These are phyloP conservation scores for Polyporus arcularius DNA, from an alignment of 768 basidiomycete species.

Conservation along the genomic window DNA sequence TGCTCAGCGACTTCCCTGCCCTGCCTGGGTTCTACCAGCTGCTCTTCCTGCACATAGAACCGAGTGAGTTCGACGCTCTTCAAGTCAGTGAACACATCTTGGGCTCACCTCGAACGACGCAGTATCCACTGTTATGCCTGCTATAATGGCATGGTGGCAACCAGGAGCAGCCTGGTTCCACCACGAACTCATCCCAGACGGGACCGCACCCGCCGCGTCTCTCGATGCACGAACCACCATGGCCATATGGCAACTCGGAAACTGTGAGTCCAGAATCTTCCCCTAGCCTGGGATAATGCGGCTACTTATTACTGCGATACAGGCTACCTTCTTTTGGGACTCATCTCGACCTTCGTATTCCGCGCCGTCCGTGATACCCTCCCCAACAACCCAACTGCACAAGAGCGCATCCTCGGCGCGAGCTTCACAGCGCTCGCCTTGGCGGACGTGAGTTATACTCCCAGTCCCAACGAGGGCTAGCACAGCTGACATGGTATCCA, in stretches of 20 bases:
- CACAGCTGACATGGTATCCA: slow-evolving; percentile 1
- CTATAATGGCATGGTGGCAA: slow-evolving; percentile 52
- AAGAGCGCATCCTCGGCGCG: slow-evolving; percentile 70
- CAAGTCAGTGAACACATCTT: too few species aligned
- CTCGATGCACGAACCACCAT: slow-evolving; percentile 54
- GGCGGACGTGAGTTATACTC: slow-evolving; percentile 58
- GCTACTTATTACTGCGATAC: neutral
- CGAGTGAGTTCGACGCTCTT: slow-evolving; percentile 37
- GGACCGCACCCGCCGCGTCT: slow-evolving; percentile 28
- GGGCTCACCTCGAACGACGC: too few species aligned
- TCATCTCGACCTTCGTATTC: slow-evolving; percentile 67
- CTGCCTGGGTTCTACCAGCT: slow-evolving; percentile 63
- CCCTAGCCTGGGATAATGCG: neutral
- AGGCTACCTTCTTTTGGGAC: slow-evolving; percentile 67
- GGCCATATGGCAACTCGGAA: slow-evolving; percentile 68
- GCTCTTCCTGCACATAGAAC: slow-evolving; percentile 68
- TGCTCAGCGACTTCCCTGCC: slow-evolving; percentile 49
- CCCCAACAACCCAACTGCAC: slow-evolving; percentile 54
- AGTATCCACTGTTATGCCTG: slow-evolving; percentile 56
- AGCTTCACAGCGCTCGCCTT: slow-evolving; percentile 62
- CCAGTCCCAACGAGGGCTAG: slow-evolving; percentile 1
- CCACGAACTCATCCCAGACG: slow-evolving; percentile 59
- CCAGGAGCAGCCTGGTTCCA: slow-evolving; percentile 71
- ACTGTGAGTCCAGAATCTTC: slow-evolving; percentile 44
- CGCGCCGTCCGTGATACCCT: slow-evolving; percentile 65